Conservation (phyloP, 176 grass and related monocot genomes). For the Triticum turgidum region DNA sequence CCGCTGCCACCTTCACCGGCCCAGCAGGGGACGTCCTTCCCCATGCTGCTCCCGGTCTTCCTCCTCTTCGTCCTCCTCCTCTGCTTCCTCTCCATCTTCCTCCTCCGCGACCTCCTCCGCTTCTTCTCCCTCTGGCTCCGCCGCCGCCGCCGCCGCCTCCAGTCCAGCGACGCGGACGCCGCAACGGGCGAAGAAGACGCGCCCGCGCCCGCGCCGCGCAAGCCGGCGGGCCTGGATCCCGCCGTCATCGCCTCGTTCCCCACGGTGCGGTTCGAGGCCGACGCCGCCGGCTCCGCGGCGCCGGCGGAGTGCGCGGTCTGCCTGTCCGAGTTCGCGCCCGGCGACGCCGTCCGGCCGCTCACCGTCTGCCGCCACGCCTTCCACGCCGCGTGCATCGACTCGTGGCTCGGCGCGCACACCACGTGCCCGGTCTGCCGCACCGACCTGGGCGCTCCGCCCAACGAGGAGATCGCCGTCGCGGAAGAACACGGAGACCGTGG, state of each 20-base stretch:
- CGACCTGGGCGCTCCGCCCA: constrained; percentile 28
- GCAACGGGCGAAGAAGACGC: not conserved
- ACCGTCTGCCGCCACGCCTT: constrained; percentile 65
- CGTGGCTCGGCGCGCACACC: constrained; percentile 49
- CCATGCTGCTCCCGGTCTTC: constrained; percentile 53
- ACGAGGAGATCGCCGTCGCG: not conserved
- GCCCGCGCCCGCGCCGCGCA: not conserved
- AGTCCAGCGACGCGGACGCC: not conserved
- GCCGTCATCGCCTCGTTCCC: constrained; percentile 50
- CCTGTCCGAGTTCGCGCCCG: constrained; percentile 46
- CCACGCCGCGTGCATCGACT: constrained; percentile 61
- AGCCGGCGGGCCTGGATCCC: constrained; percentile 50
- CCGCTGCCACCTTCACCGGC: not conserved
- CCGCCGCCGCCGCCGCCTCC: constrained; percentile 15
- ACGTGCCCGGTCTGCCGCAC: constrained; percentile 65
- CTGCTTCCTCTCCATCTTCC: constrained; percentile 62
- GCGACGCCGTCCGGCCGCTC: constrained; percentile 57
- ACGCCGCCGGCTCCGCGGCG: not conserved
- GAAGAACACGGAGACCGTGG: not conserved
- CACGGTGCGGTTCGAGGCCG: constrained; percentile 8
- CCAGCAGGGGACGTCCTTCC: constrained; percentile 23
- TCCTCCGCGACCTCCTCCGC: constrained; percentile 60
- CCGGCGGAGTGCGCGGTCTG: constrained; percentile 62
- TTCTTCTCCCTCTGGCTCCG: constrained; percentile 59
- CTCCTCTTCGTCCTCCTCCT: constrained; percentile 54